Conservation (phyloP, 768 basidiomycete genomes). For the Leccinum incarnatum region DNA sequence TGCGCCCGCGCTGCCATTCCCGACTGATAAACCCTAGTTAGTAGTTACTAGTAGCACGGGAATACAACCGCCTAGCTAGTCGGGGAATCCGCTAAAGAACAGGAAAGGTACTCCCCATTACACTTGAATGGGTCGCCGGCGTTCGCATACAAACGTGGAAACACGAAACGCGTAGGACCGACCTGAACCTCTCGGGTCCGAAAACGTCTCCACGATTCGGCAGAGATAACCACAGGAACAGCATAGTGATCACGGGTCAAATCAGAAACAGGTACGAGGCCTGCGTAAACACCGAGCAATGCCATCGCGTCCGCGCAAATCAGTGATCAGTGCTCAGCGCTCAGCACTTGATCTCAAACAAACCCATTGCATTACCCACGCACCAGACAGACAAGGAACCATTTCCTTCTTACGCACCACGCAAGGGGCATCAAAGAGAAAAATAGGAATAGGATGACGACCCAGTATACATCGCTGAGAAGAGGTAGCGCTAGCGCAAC, state of each 20-base stretch:
- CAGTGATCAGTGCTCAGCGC: neutral
- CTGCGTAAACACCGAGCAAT: neutral
- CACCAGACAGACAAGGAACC: neutral
- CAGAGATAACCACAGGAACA: neutral
- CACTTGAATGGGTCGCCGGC: neutral
- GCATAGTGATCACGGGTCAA: neutral
- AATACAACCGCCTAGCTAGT: too few relatives aligned
- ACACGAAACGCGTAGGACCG: neutral
- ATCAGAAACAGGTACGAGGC: neutral
- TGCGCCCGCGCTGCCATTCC: too few relatives aligned
- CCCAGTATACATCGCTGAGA: constrained; percentile 11
- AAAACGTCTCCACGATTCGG: neutral
- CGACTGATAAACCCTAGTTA: too few relatives aligned
- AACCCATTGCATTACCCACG: neutral
- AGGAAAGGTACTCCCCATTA: neutral
- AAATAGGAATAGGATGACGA: neutral
- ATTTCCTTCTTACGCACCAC: neutral
- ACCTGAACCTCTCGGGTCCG: neutral
- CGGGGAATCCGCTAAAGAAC: neutral
- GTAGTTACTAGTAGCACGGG: too few relatives aligned
- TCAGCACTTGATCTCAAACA: neutral
- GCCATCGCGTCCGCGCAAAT: neutral
- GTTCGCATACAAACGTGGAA: neutral
- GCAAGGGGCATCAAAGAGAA: neutral
- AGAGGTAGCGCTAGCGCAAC: neutral